Conservation (phyloP, 1,284 basidiomycete genomes). For the Austroboletus novae-zelandiae region DNA sequence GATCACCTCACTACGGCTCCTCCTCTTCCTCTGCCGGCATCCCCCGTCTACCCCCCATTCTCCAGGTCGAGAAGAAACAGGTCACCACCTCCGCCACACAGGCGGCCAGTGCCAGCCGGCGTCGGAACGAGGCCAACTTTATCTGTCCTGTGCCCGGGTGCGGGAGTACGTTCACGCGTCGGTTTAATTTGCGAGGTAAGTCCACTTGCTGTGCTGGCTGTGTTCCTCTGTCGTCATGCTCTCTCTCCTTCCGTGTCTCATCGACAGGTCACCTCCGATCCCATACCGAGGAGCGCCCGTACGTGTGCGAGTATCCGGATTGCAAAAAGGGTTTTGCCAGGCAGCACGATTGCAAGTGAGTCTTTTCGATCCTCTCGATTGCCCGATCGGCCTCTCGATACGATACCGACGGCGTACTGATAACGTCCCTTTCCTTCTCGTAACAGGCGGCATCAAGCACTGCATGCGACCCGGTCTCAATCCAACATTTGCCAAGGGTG, state of each 20-base stretch:
- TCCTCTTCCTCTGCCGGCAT: slow-evolving; percentile 46
- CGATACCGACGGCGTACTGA: not conserved
- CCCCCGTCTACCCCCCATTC: slow-evolving; percentile 73
- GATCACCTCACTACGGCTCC: slow-evolving; percentile 45
- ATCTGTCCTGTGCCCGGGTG: slow-evolving; percentile 93
- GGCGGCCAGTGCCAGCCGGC: slow-evolving; percentile 83
- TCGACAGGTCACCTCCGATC: slow-evolving; percentile 82
- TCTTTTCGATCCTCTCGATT: slow-evolving; percentile 16
- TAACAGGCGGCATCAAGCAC: slow-evolving; percentile 75
- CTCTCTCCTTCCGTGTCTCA: no score
- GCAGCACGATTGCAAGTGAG: slow-evolving; percentile 94
- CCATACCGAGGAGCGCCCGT: slow-evolving; percentile 95
- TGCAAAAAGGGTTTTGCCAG: slow-evolving; percentile 94
- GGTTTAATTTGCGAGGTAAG: slow-evolving; percentile 80
- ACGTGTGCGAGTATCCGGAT: slow-evolving; percentile 89
- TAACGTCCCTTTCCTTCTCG: not conserved
- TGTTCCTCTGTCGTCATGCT: not conserved
- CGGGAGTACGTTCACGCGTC: slow-evolving; percentile 89
- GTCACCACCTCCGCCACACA: slow-evolving; percentile 96
- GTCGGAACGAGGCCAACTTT: slow-evolving; percentile 89
- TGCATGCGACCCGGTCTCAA: slow-evolving; percentile 82
- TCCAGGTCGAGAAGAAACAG: slow-evolving; percentile 87
- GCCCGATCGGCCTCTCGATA: no score
- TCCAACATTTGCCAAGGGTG: slow-evolving; percentile 89
- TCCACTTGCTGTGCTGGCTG: slow-evolving; percentile 14